phyloP scores from a whole-genome alignment of 1,284 basidiomycete species.

The Takashimella tepidaria region DNA sequence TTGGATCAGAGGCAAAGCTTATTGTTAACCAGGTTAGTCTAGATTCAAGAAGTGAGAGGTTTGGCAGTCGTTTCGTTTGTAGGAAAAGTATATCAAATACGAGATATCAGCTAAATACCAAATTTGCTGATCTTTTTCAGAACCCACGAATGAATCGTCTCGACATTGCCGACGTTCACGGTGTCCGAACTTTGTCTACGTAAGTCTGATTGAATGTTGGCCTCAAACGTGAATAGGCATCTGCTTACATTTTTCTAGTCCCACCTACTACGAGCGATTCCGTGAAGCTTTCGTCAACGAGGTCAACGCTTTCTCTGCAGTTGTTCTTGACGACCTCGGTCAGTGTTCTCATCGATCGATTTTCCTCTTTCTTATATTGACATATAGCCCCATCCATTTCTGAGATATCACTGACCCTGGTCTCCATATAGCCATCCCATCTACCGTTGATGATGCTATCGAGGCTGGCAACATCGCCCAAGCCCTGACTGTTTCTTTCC shows the following conservation, averaged over 20 bases:
- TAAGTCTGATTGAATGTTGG: constrained; percentile 8
- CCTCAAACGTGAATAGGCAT: too few relatives aligned
- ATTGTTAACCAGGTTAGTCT: constrained; percentile 27
- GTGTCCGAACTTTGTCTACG: constrained; percentile 25
- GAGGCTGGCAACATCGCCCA: neutral
- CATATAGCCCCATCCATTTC: too few relatives aligned
- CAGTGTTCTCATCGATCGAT: neutral
- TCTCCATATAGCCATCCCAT: neutral
- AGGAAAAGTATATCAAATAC: neutral
- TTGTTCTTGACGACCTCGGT: constrained; percentile 12
- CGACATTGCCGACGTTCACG: constrained; percentile 27
- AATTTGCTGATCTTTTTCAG: constrained; percentile 4
- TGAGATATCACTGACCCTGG: neutral
- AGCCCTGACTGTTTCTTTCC: neutral
- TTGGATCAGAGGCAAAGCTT: constrained; percentile 27
- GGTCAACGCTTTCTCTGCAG: constrained; percentile 14
- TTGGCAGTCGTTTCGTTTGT: neutral
- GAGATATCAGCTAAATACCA: too few relatives aligned
- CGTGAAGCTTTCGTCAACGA: constrained; percentile 33
- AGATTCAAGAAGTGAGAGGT: neutral
- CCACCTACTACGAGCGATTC: constrained; percentile 24
- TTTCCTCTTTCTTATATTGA: neutral
- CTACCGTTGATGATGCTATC: neutral
- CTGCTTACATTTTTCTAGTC: constrained; percentile 1
- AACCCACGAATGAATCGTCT: constrained; percentile 25